Evolutionary conservation across 768 basidiomycete genomes (phyloP), one percentile per base, ranked within the genome.

Genomic region (Hygrophoropsis aurantiaca): DNA sequence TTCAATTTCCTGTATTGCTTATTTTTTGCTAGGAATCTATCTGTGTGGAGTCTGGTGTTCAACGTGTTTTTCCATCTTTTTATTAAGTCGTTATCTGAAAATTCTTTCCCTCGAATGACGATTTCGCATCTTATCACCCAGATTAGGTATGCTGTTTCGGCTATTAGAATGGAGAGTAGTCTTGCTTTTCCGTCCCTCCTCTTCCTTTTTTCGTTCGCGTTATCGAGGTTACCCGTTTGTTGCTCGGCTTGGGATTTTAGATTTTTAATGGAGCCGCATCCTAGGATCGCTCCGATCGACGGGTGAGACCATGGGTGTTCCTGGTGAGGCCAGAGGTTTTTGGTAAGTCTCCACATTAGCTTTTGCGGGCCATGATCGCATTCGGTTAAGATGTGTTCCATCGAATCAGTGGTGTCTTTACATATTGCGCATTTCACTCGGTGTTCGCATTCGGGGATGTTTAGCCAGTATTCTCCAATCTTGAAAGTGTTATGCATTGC

Each of bases 341-440:
- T 34, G 0, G 52, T 53, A 1, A 54, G 32, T n/a, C 45, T 18
- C 67, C 67, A 69, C 4, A 64, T 35, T 20, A 16, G 18, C 20
- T 44, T 41, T 33, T 64, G 63, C 0, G 58, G 61, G 2, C 48
- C 37, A 26, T 27, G 36, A 18, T 3, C 25, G 23, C 68, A 70
- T 16, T 65, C 44, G 0, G 44, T 51, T 1, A 69, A 51, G 8
- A 68, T 67, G n/a, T 71, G 67, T 8, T 60, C 55, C 49, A 70
- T 55, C 6, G 58, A 30, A 36, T 69, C 69, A 10, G 11, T 46
- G 1, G 21, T 47, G 7, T 39, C 40, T 0, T 30, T 21, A 23
- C 63, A 63, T 1, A 40, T 27, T 0, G 13, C 18, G 49, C 66
- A 68, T 5, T 0, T 11, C 19, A 44, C 46, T 30, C 49, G 27